These are phyloP conservation scores for Volvox carteri DNA, from an alignment of 163 green algal genomes.

Conservation along the genomic window DNA sequence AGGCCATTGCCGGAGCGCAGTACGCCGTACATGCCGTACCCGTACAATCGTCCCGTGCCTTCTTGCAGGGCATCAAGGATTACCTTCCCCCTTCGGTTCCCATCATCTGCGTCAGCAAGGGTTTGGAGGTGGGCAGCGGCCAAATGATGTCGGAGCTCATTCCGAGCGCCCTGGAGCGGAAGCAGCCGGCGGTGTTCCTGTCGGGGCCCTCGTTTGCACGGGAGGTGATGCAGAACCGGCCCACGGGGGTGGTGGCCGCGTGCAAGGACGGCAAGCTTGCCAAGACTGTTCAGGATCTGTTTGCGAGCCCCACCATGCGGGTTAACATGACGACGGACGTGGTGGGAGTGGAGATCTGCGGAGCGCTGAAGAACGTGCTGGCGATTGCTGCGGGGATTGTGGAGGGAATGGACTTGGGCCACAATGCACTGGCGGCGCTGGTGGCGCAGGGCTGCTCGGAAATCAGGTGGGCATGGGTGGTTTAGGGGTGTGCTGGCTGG, in stretches of 20 bases:
- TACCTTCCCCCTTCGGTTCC: constrained; percentile 87
- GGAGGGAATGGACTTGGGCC: constrained; percentile 94
- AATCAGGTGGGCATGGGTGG: constrained; percentile 67
- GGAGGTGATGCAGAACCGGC: constrained; percentile 91
- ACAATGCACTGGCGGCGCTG: constrained; percentile 96
- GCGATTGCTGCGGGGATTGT: constrained; percentile 98
- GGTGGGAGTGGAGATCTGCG: constrained; percentile 94
- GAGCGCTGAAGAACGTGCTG: constrained; percentile 99
- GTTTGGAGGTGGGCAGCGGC: constrained; percentile 84
- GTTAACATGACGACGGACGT: constrained; percentile 97
- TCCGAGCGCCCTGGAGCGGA: constrained; percentile 82
- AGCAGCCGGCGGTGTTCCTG: constrained; percentile 94
- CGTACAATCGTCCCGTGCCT: constrained; percentile 91
- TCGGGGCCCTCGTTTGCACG: constrained; percentile 95
- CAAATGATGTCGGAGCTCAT: constrained; percentile 97
- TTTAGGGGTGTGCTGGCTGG: background rate
- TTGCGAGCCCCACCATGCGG: constrained; percentile 91
- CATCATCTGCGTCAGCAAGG: constrained; percentile 96
- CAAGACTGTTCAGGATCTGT: constrained; percentile 77
- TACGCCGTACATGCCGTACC: constrained; percentile 97
- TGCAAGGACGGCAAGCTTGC: constrained; percentile 84
- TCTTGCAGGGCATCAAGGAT: constrained; percentile 89
- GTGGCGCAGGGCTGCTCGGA: constrained; percentile 80
- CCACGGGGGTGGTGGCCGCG: constrained; percentile 90
- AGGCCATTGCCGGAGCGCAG: constrained; percentile 89